A percentile compares a stretch with the other conserved stretches of the same genome.
These are phyloP conservation scores for Urochloa ruziziensis DNA, from an alignment of 176 grass and related monocot species.

Conservation along the genomic window DNA sequence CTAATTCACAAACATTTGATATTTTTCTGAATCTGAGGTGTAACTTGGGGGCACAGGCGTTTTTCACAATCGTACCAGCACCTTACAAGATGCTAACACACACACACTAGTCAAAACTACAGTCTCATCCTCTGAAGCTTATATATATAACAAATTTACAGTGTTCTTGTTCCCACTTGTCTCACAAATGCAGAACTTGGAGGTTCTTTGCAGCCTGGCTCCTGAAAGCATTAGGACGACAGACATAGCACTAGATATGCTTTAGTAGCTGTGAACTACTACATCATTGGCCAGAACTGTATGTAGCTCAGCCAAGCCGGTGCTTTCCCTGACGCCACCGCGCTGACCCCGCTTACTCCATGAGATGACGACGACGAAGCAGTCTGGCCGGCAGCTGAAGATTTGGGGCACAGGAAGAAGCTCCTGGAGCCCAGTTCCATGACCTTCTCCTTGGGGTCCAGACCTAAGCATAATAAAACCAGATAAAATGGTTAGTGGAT, in stretches of 20 bases:
- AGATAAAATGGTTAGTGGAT: background rate
- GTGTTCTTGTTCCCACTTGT: background rate
- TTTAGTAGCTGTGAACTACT: background rate
- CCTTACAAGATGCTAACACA: background rate
- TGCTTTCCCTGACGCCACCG: background rate
- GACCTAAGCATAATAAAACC: constrained; percentile 37
- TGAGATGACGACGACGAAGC: constrained; percentile 34
- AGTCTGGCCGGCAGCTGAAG: constrained; percentile 6
- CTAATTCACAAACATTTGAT: background rate
- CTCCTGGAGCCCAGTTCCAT: constrained; percentile 79
- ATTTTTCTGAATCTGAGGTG: constrained; percentile 1
- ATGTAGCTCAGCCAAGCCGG: constrained; percentile 48
- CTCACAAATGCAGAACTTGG: background rate
- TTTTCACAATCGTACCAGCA: background rate
- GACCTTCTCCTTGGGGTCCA: constrained; percentile 66
- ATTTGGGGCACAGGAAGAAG: constrained; percentile 89
- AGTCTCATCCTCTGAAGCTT: background rate
- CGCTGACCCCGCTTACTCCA: constrained; percentile 17
- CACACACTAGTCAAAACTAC: background rate
- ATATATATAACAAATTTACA: background rate
- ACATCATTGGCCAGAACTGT: constrained; percentile 55
- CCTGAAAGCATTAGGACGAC: background rate
- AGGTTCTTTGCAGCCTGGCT: background rate
- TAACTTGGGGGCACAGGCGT: background rate
- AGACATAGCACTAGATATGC: background rate